Evolutionary conservation across 371 early-diverging fungal genomes (phyloP).

Genomic region (Mucor circinelloides): DNA sequence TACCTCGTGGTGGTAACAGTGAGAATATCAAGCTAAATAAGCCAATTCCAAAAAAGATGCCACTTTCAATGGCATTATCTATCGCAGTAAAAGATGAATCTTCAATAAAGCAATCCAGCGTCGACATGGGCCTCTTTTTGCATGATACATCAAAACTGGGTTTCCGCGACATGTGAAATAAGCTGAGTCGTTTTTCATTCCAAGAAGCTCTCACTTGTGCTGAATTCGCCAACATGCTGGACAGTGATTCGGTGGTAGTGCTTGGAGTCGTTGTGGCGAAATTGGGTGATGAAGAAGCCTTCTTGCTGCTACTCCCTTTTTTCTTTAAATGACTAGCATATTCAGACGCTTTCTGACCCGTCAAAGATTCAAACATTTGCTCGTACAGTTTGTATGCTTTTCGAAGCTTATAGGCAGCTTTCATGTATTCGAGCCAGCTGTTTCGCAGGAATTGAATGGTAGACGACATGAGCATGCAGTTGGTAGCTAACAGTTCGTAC

Average conservation of each 20-base stretch:
- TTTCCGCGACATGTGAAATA: constrained; percentile 15
- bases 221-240: constrained; percentile 6
- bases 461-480: constrained; percentile 52
- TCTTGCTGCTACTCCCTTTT: constrained; percentile 7
- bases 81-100: constrained; percentile 4
- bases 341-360: constrained; percentile 44
- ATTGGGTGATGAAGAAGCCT: not conserved
- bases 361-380: constrained; percentile 45
- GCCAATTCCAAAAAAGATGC: constrained; percentile 50
- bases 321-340: constrained; percentile 33
- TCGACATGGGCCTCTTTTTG: constrained; percentile 8
- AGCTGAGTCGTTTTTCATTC: constrained; percentile 33
- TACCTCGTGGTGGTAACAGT: constrained; percentile 51
- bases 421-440: constrained; percentile 55
- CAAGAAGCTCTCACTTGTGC: constrained; percentile 16
- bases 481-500: constrained; percentile 44
- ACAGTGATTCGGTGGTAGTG: not conserved
- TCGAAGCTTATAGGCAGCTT: constrained; percentile 47
- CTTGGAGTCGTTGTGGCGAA: too few species aligned
- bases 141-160: not conserved
- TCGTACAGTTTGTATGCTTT: constrained; percentile 54
- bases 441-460: constrained; percentile 50
- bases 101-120: not conserved
- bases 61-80: constrained; percentile 41
- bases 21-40: constrained; percentile 52